Conservation (phyloP, 208 protist species). For the Balamuthia mandrillaris region DNA sequence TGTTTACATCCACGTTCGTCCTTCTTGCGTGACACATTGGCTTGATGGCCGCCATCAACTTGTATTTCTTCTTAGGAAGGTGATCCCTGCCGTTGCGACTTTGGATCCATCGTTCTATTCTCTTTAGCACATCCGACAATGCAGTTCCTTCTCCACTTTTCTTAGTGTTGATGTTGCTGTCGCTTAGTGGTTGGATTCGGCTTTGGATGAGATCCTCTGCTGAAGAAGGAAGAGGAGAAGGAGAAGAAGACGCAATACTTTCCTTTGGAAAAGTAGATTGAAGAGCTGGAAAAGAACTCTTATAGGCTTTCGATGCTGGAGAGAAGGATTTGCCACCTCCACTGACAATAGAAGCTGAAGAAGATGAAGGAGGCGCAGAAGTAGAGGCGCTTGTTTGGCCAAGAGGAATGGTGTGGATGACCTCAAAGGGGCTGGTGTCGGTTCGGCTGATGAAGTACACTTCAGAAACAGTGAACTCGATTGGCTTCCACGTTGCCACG, state of each 20-base stretch:
- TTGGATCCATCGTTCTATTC: neutral
- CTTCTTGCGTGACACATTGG: constrained; percentile 15
- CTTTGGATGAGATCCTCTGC: neutral
- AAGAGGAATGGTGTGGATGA: constrained; percentile 2
- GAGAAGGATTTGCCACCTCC: neutral
- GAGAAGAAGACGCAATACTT: neutral
- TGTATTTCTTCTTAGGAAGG: constrained; percentile 16
- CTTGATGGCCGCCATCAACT: neutral
- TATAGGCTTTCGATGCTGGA: too few relatives aligned
- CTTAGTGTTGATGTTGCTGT: neutral
- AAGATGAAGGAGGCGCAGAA: neutral
- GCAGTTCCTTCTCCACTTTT: neutral
- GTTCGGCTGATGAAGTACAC: constrained; percentile 13
- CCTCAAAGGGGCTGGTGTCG: neutral
- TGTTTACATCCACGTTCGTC: neutral
- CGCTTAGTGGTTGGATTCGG: neutral
- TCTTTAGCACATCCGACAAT: neutral
- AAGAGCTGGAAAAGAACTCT: too few relatives aligned
- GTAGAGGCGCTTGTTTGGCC: neutral
- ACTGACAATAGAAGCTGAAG: neutral
- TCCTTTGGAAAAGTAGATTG: neutral
- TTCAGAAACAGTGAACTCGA: constrained; percentile 9
- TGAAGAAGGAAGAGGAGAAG: neutral
- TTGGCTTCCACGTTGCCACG: neutral
- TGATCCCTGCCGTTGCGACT: neutral